Evolutionary conservation across 495 filamentous ascomycete species (phyloP).

Genomic region (Venustampulla echinocandica): DNA sequence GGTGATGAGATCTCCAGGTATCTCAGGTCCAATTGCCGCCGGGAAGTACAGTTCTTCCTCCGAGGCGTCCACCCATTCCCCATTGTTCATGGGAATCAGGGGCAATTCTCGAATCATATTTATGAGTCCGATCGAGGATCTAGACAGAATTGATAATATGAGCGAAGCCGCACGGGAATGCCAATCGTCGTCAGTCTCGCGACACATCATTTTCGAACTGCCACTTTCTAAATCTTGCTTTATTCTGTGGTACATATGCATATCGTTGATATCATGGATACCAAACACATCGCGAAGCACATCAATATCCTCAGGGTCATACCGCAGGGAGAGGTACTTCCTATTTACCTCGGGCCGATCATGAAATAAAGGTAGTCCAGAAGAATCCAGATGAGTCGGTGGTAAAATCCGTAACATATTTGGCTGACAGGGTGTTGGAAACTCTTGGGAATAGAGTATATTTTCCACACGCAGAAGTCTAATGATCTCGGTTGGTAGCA

Average conservation of each 20-base stretch:
- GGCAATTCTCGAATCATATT: neutral
- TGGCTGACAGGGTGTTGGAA: neutral
- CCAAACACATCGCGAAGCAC: neutral
- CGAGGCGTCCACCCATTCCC: neutral
- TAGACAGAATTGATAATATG: slow-evolving; percentile 1
- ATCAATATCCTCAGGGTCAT: neutral
- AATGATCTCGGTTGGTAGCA: neutral
- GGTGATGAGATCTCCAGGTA: slow-evolving; percentile 6
- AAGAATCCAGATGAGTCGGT: neutral
- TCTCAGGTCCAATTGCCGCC: neutral
- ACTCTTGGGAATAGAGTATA: neutral
- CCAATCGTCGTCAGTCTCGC: neutral
- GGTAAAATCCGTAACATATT: neutral
- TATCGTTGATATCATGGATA: slow-evolving; percentile 1
- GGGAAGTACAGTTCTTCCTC: slow-evolving; percentile 3
- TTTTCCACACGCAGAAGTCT: neutral
- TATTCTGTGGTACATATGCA: slow-evolving; percentile 3
- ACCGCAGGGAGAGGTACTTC: neutral
- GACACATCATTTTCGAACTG: slow-evolving; percentile 5
- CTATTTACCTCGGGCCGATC: neutral
- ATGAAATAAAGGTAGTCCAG: neutral
- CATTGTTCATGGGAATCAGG: slow-evolving; percentile 6
- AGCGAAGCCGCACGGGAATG: slow-evolving; percentile 4
- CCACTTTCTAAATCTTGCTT: neutral
- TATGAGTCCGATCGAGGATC: neutral